phyloP scores from a whole-genome alignment of 306 rosid genomes.

The Comarum palustre region DNA sequence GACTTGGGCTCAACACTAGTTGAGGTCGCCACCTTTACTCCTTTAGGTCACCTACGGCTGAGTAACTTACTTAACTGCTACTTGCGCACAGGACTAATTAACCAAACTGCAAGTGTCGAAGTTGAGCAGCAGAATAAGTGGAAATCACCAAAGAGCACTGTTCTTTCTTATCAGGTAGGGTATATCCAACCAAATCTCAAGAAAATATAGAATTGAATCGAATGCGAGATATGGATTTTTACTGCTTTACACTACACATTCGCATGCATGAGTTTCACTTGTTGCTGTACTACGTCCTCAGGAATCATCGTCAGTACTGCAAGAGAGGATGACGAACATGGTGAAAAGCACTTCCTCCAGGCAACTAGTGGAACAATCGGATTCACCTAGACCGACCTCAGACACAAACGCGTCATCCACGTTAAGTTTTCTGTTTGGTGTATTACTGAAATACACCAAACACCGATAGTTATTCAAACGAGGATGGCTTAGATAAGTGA shows the following conservation, averaged over 20 bases:
- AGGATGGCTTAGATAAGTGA: no score
- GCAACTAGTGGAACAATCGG: background rate
- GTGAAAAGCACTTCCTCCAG: background rate
- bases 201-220: slow-evolving; percentile 21
- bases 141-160: slow-evolving; percentile 49
- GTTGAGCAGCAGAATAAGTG: slow-evolving; percentile 57
- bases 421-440: no score
- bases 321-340: slow-evolving; percentile 4
- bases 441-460: no score
- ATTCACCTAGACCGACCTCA: background rate
- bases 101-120: slow-evolving; percentile 44
- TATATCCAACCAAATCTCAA: background rate
- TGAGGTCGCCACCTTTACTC: background rate
- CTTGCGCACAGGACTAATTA: slow-evolving; percentile 30
- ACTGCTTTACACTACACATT: background rate
- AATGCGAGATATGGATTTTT: background rate
- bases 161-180: slow-evolving; percentile 27
- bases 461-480: no score
- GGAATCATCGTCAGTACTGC: slow-evolving; percentile 44
- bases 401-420: background rate
- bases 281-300: slow-evolving; percentile 30
- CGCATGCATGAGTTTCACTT: background rate
- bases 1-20: background rate
- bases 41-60: background rate
- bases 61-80: background rate